Conservation (phyloP, 208 protist species). For the Plasmodiophora brassicae region DNA sequence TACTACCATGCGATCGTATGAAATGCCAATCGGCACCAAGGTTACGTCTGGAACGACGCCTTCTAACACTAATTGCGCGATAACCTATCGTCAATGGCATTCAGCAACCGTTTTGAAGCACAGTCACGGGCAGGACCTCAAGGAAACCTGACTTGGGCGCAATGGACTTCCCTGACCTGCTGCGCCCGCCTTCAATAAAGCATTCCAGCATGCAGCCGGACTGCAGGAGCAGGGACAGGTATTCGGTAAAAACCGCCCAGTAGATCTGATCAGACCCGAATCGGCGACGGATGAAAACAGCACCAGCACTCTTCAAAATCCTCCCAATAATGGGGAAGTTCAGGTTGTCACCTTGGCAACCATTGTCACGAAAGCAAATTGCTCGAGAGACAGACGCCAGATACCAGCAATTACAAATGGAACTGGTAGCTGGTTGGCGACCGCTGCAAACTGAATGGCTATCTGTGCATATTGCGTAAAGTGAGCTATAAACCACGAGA, state of each 20-base stretch:
- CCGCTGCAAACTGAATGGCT: neutral
- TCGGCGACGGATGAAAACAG: neutral
- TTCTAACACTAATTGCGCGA: neutral
- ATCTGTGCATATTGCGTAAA: neutral
- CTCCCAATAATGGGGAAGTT: slow-evolving; percentile 24
- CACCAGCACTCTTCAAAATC: slow-evolving; percentile 16
- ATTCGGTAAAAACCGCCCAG: slow-evolving; percentile 9
- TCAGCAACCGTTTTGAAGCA: neutral
- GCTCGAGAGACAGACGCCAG: neutral
- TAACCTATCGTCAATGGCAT: neutral
- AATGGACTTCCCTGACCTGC: neutral
- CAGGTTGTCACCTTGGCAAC: neutral
- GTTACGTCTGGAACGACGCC: neutral
- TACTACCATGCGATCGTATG: neutral
- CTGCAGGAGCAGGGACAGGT: neutral
- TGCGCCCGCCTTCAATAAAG: slow-evolving; percentile 1
- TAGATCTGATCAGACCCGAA: slow-evolving; percentile 6
- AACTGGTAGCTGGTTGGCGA: neutral
- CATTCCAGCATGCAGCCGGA: neutral
- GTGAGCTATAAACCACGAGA: neutral
- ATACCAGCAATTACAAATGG: slow-evolving; percentile 29
- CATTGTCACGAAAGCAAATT: no score
- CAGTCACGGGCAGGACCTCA: neutral
- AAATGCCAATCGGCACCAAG: neutral
- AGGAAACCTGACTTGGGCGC: slow-evolving; percentile 13